Base-by-base conservation (phyloP, 2,329 filamentous ascomycete genomes). In the Aspergillus oerlinghausenensis region DNA sequence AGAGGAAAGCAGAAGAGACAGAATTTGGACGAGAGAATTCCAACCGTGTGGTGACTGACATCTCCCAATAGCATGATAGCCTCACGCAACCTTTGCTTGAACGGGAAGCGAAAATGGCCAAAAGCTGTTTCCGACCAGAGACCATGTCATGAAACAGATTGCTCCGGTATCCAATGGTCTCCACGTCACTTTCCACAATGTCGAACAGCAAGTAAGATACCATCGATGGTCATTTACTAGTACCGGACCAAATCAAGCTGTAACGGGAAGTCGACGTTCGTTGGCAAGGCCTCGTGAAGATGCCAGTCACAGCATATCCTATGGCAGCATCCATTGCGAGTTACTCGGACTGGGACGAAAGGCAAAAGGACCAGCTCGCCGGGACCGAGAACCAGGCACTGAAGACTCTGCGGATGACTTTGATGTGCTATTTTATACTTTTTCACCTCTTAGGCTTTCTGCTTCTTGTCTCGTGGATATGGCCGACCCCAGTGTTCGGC, bases 361-460 rank as follows among this genome's bases (percentile, higher is more conserved):
- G 92, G 61, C 91, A 97, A 73, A 84, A 92, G 64, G 91, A 97
- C 69, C 93, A 97, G 73, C 78, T 97, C 1, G 93, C 93, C 5
- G 93, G 93, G 8, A 96, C 97, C 60, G 93, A 97, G 72, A 97
- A 97, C 68, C 86, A 93, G 9, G 89, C 92, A 0, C 72, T 97
- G 59, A 93, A 96, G 72, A 89, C 90, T 1, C 76, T 97, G 50
- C 88, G 89, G 2, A 68, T 89, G 40, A 85, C 96, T 43, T 78
- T 97, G 17, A 79, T 88, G 1, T 77, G 75, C 21, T 97, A 96
- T 72, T 96, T 88, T 66, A 82, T 90, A 70, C 85, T 87, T 1
- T 96, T 94, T 65, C 89, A 90, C 65, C 64, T 91, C 1, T 78
- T 96, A 5, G 89, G 86, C 0, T 77, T 92, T 29, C 69, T 89